Evolutionary conservation across 2,329 filamentous ascomycete genomes (phyloP), one percentile per base, ranked within the genome.

Genomic region (Epichloe festucae): DNA sequence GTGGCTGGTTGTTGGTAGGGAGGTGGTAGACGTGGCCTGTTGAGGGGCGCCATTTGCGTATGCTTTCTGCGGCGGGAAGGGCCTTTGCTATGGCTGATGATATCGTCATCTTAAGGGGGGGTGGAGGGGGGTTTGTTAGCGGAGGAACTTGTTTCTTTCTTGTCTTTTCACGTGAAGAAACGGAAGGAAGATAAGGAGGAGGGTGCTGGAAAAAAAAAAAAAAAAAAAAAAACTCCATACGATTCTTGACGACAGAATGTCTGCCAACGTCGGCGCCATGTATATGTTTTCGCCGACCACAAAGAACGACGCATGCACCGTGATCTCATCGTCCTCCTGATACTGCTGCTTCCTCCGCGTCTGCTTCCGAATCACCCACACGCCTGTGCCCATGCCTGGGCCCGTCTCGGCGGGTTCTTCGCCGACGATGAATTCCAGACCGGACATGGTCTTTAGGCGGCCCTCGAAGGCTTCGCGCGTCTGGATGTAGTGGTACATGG

Each of bases 351-450:
- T 82, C 54, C 76, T 72, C 48, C 82, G 70, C 27, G 75, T 80
- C 66, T 85, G 82, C 70, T 85, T 85, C 60, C 80, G 76, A 58
- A 85, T 83, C 31, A 84, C 78, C 81, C 81, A 85, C 8, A 85
- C 79, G 31, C 81, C 81, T 0, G 81, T 84, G 45, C 81, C 81
- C 41, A 78, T 81, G n/a, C 78, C 79, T 0, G 78, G 79, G 0
- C 73, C 77, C 59, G 75, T 80, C 64, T 84, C 79, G 31, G 79
- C 78, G 1, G 80, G 81, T 57, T 82, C 78, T 60, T 84, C 77
- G 39, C 78, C 79, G 49, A 85, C 79, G 48, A 83, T 73, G 62
- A 81, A 85, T 67, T 85, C 82, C 46, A 84, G 69, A 3, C 82
- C 82, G 1, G 76, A 75, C 81, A 85, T 85, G 52, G 76, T 78